Evolutionary conservation across 2,329 filamentous ascomycete genomes (phyloP).

Genomic region (Cladophialophora psammophila): DNA sequence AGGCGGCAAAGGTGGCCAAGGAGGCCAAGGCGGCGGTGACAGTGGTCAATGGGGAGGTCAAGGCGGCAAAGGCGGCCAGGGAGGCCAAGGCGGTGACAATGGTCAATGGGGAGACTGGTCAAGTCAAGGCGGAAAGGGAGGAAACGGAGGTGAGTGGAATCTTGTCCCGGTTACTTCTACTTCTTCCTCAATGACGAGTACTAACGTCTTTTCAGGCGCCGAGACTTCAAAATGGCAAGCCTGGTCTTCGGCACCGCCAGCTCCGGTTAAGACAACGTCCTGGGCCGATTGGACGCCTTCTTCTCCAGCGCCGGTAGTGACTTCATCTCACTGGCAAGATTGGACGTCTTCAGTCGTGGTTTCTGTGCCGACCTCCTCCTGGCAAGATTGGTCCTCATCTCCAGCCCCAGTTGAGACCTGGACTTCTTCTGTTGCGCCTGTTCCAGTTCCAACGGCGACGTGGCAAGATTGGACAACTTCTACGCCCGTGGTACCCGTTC

Average conservation of each 20-base stretch:
- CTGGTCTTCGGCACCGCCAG: slow-evolving; percentile 20
- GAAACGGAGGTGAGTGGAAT: slow-evolving; percentile 25
- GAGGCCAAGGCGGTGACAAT: slow-evolving; percentile 18
- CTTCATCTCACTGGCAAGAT: slow-evolving; percentile 21
- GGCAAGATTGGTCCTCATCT: not conserved
- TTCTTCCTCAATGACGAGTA: slow-evolving; percentile 18
- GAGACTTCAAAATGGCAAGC: slow-evolving; percentile 25
- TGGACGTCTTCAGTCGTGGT: slow-evolving; percentile 8
- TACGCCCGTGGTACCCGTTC: slow-evolving; percentile 14
- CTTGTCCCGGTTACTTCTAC: slow-evolving; percentile 13
- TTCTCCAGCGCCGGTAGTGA: slow-evolving; percentile 8
- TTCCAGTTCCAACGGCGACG: not conserved
- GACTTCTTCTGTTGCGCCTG: slow-evolving; percentile 4
- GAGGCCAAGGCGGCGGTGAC: slow-evolving; percentile 21
- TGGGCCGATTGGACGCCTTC: slow-evolving; percentile 13
- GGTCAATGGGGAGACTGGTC: slow-evolving; percentile 34
- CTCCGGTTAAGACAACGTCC: not conserved
- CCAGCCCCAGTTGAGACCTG: not conserved
- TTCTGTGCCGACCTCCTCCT: not conserved
- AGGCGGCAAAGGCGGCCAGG: slow-evolving; percentile 19
- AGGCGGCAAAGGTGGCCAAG: slow-evolving; percentile 29
- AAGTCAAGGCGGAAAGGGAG: slow-evolving; percentile 23
- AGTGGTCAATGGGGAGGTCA: slow-evolving; percentile 19
- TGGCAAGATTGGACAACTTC: slow-evolving; percentile 24
- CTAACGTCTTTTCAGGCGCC: slow-evolving; percentile 26